phyloP scores from a whole-genome alignment of 2,329 filamentous ascomycete genomes.

The Stemphylium lycopersici region DNA sequence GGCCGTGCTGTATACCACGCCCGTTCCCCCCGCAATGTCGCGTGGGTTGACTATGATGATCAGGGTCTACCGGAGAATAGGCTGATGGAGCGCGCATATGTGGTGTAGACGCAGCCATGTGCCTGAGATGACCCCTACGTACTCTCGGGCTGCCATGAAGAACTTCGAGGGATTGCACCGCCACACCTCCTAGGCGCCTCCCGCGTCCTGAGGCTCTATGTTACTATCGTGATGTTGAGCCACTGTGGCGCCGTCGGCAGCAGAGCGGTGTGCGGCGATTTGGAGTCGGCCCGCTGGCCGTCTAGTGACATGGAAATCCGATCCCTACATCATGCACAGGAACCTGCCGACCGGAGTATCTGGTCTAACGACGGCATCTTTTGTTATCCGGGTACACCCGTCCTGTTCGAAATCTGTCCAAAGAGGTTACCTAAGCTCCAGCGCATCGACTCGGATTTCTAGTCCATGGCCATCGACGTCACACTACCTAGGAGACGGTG shows the following conservation, averaged over 20 bases:
- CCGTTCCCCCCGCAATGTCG: slow-evolving; percentile 11
- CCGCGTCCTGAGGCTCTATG: background rate
- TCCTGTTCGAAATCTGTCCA: too few species aligned
- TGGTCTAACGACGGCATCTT: too few species aligned
- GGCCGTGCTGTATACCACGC: background rate
- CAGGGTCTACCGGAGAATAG: slow-evolving; percentile 15
- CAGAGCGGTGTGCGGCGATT: slow-evolving; percentile 10
- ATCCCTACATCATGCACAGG: slow-evolving; percentile 2
- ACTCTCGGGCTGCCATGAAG: too few species aligned
- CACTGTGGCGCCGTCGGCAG: slow-evolving; percentile 1
- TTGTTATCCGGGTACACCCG: too few species aligned
- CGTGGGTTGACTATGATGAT: slow-evolving; percentile 3
- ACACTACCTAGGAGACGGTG: too few species aligned
- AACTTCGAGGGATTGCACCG: background rate
- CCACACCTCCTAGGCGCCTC: background rate
- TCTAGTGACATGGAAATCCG: background rate
- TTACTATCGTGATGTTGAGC: background rate
- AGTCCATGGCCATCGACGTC: too few species aligned
- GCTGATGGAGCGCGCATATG: slow-evolving; percentile 6
- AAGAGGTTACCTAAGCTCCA: too few species aligned
- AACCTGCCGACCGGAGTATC: too few species aligned
- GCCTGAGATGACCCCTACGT: background rate
- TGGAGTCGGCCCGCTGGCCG: slow-evolving; percentile 1
- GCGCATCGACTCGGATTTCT: too few species aligned
- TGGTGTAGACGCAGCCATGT: slow-evolving; percentile 6